Base-by-base conservation (phyloP, 2,329 filamentous ascomycete genomes). In the Pestalotiopsis fici region DNA sequence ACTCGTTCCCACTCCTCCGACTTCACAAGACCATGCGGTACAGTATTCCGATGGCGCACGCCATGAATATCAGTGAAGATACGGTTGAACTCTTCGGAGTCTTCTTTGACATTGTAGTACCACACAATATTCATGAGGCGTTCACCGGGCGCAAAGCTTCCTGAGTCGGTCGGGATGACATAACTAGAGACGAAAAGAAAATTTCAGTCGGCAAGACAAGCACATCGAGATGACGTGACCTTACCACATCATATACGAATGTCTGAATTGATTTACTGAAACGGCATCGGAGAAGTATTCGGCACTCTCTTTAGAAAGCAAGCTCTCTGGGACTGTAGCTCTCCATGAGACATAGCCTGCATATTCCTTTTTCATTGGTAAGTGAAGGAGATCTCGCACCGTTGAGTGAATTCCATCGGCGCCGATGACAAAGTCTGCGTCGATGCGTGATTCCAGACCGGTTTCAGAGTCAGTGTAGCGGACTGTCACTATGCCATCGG, bases 121-220 rank as follows among this genome's bases (percentile, higher is more conserved):
- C 82, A 84, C 1, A 85, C 80, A 69, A 78, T 84, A 67, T 85
- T 85, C 69, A 85, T 76, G 3, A 83, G 77, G 12, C 82, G 78
- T 27, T 81, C 71, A 4, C 80, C 81, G 0, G 75, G 72, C 37
- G 76, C 73, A 4, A 82, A 74, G 1, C 74, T 76, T 2, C 82
- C 83, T 31, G 80, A 72, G 15, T 78, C 74, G 1, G 80, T 80
- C 0, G 83, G 83, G n/a, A 86, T 83, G 4, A 81, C 72, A 69
- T 85, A 85, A 21, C 43, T 50, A 50, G 5, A 50, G 43, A n/a
- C 11, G 31, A 35, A 35, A 0, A n/a, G 6, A n/a, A 21, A 5
- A 47, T 21, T 47, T n/a, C n/a, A 47, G 18, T 5, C 39, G 31
- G 11, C 3, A 35, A 11, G 2, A 21, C 18, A 6, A 47, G 15